Base-by-base conservation (phyloP, 2,329 filamentous ascomycete genomes). In the Emergomyces orientalis region DNA sequence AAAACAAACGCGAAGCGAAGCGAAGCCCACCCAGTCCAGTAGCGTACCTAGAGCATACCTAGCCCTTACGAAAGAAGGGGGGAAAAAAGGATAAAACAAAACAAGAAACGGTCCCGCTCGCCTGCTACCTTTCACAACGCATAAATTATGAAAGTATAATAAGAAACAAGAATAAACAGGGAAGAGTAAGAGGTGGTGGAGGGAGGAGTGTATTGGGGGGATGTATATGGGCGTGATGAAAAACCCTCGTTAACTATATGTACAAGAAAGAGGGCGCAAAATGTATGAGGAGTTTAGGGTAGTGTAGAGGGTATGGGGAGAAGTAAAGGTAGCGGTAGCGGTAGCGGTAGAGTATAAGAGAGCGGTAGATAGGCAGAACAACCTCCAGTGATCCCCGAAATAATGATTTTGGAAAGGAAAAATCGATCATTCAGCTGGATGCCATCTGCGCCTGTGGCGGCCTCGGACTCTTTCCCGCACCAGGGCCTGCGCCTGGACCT, bases 401-500 rank as follows among this genome's bases (percentile, higher is more conserved):
- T 5, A 17, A 37, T 3, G 30, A 37, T 52, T 52, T 17, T 52
- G 30, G 17, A 4, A 54, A 32, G 17, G 51, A n/a, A 27, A 51
- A 32, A 32, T 32, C 19, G 2, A 34, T 55, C 30, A 37, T 55
- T 37, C 68, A 76, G 60, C 71, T 74, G 60, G 68, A 74, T 39
- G 77, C 73, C 59, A 75, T 72, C 60, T 78, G 77, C 30, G 74
- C 75, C 61, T 75, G 73, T 43, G 76, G 73, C 62, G 75, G 71
- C 57, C 76, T 74, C 19, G 77, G 77, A 60, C 77, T 79, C 63
- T 77, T 75, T 64, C 68, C 75, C 27, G 73, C 70, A 47, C 39
- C 56, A 19, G 37, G 39, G 32, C 56, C 56, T 4, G 37, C 17
- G 19, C 39, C 56, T 51, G 27, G 47, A 13, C 56, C 56, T 7